Base-by-base conservation (phyloP, 192 early-diverging fungal species). In the Backusella australiensis region DNA sequence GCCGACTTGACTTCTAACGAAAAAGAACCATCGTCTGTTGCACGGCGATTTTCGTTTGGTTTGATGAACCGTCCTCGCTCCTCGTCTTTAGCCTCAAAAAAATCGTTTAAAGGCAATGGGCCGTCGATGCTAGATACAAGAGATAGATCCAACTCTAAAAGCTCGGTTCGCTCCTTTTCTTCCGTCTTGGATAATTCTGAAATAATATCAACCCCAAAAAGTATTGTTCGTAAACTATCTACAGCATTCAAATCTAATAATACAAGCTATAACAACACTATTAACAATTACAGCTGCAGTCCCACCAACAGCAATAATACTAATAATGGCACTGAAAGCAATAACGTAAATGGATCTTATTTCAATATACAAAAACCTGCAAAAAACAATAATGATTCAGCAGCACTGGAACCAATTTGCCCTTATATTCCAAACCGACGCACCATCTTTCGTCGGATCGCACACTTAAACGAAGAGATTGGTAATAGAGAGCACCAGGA, bases 381-480 rank as follows among this genome's bases (percentile, higher is more conserved):
- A 19, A 29, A 63, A 4, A 8, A 14, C 56, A 63, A 26, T 29
- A 11, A 12, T 23, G 11, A 29, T 14, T 63, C 56, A 63, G 56
- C 11, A 39, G 23, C 12, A 14, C 14, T 34, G 23, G 70, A 71
- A 46, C 77, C 82, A 73, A 23, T 86, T 77, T 35, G 82, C 85
- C 80, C 85, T 7, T 84, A 82, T 21, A 85, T 90, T 42, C 79
- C 84, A 6, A 84, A 82, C 35, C 86, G 89, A 17, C 75, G 89
- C 6, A 85, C 86, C 17, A 69, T 93, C 21, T 92, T 93, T 35
- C 85, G 90, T 59, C 88, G 91, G 11, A 85, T 92, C 9, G 88
- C 86, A 1, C 89, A 92, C 80, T 69, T 91, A 35, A 89, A 92
- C 74, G 83, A 87, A 63, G 89, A 92, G 26, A 90, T 89, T 73